phyloP scores from a whole-genome alignment of 139 green algal species.

The Chlamydomonas sp. region DNA sequence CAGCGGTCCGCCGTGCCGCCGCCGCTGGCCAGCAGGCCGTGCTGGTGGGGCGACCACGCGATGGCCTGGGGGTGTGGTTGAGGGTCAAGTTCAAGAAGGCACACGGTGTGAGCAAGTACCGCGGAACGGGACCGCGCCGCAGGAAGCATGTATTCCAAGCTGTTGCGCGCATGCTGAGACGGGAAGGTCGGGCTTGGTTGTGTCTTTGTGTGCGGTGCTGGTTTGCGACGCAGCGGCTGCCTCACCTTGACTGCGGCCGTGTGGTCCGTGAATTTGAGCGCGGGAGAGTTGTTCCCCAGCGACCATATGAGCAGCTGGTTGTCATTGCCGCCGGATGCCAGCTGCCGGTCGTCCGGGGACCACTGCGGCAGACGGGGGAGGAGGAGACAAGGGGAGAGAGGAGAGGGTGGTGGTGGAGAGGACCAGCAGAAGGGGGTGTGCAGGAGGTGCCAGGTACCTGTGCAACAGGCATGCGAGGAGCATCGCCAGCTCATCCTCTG shows the following conservation, averaged over 20 bases:
- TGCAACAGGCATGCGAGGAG: no score
- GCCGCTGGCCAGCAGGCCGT: slow-evolving; percentile 92
- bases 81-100: background rate
- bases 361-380: slow-evolving; percentile 61
- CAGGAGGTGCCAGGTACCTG: no score
- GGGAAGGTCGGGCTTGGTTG: no score
- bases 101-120: background rate
- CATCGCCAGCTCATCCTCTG: background rate
- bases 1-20: slow-evolving; percentile 95
- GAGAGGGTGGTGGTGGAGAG: background rate
- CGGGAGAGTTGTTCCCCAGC: background rate
- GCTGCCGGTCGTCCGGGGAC: slow-evolving; percentile 80
- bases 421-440: no score
- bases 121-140: no score
- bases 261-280: slow-evolving; percentile 34
- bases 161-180: no score
- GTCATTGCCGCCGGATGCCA: slow-evolving; percentile 90
- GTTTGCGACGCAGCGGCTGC: no score
- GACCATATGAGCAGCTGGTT: slow-evolving; percentile 76
- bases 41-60: slow-evolving; percentile 96
- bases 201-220: no score
- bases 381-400: background rate
- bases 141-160: no score
- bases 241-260: slow-evolving; percentile 86
- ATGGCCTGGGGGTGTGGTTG: slow-evolving; percentile 71